Conservation (phyloP, 441 rosid genomes). For the Biscutella laevigata region DNA sequence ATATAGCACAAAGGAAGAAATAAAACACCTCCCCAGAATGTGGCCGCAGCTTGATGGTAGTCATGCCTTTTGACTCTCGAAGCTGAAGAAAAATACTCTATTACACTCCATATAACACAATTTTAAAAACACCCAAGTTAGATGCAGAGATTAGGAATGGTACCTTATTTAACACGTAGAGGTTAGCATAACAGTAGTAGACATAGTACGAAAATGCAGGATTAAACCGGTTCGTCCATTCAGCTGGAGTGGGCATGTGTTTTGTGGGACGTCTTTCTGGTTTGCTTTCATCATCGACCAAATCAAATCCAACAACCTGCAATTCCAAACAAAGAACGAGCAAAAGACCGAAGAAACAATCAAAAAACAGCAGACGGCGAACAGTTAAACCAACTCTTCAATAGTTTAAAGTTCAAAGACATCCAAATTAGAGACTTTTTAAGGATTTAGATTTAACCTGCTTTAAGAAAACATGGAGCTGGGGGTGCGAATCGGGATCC, state of each 20-base stretch:
- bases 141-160: not conserved
- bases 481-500: conserved; percentile 98
- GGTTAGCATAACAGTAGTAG: conserved; percentile 86
- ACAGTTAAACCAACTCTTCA: conserved; percentile 1
- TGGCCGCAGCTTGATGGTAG: conserved; percentile 85
- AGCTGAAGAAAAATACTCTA: conserved; percentile 39
- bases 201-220: conserved; percentile 94
- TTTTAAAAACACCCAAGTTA: conserved; percentile 1
- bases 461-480: conserved; percentile 87
- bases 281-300: conserved; percentile 98
- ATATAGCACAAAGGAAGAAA: not conserved
- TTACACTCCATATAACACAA: too few relatives aligned
- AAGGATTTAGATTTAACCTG: conserved; percentile 43
- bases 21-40: conserved; percentile 87
- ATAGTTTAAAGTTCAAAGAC: conserved; percentile 15
- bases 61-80: conserved; percentile 97
- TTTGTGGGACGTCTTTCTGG: conserved; percentile 99
- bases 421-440: not conserved
- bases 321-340: conserved; percentile 14
- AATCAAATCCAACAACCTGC: conserved; percentile 96
- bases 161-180: conserved; percentile 88
- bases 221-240: conserved; percentile 94
- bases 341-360: conserved; percentile 17
- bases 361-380: not conserved
- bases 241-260: conserved; percentile 97